Evolutionary conservation across 1,284 basidiomycete genomes (phyloP).

Genomic region (Ganoderma resinaceum): DNA sequence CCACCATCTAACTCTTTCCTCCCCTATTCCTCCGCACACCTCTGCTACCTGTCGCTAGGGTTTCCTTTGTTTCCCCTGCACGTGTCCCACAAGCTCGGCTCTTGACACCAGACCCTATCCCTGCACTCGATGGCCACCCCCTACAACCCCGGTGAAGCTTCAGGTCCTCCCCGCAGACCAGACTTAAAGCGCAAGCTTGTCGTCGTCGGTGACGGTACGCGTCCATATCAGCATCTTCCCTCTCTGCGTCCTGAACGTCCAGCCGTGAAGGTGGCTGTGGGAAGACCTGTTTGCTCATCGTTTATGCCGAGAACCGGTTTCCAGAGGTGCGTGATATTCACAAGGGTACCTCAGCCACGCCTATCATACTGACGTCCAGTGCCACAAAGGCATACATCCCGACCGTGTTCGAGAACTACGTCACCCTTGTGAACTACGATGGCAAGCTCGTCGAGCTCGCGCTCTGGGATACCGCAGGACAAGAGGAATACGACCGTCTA

Average conservation of each 20-base stretch:
- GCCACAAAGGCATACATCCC: slow-evolving; percentile 88
- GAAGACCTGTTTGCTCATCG: slow-evolving; percentile 93
- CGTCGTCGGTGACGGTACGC: slow-evolving; percentile 88
- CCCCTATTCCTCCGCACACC: not conserved
- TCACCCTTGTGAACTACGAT: slow-evolving; percentile 89
- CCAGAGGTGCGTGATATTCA: slow-evolving; percentile 75
- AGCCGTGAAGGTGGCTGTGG: slow-evolving; percentile 69
- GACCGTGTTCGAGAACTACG: slow-evolving; percentile 98
- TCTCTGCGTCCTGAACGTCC: slow-evolving; percentile 15
- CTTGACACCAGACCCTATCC: not conserved
- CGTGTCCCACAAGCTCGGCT: no score
- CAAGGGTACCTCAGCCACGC: not conserved
- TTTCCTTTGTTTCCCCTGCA: not conserved
- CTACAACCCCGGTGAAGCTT: slow-evolving; percentile 30
- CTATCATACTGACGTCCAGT: slow-evolving; percentile 1
- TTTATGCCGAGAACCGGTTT: slow-evolving; percentile 97
- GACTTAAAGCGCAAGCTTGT: slow-evolving; percentile 91
- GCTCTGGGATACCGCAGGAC: slow-evolving; percentile 98
- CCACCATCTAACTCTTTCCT: not conserved
- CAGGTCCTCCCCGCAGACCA: slow-evolving; percentile 58
- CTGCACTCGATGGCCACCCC: slow-evolving; percentile 26
- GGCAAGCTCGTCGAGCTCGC: slow-evolving; percentile 93
- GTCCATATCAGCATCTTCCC: slow-evolving; percentile 40
- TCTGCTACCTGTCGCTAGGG: not conserved
- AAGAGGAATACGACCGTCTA: slow-evolving; percentile 97